Conservation (phyloP, 225 moss, liverwort and hornwort species). For the Ulota crispa region DNA sequence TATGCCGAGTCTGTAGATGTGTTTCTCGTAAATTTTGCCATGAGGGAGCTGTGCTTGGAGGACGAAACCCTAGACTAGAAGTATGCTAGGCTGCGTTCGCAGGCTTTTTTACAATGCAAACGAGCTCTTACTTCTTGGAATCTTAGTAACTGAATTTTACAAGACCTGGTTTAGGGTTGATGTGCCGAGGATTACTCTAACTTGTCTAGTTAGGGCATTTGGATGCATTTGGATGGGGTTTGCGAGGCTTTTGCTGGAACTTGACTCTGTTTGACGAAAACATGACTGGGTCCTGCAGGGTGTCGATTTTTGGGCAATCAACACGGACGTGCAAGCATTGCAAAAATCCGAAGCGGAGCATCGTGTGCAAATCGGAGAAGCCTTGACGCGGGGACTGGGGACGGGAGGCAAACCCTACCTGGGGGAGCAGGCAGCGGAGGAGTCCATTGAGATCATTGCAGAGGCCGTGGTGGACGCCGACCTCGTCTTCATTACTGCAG, state of each 20-base stretch:
- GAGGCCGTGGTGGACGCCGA: slow-evolving; percentile 76
- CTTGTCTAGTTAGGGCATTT: neutral
- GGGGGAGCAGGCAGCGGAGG: slow-evolving; percentile 82
- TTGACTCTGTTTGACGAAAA: neutral
- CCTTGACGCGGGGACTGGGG: slow-evolving; percentile 75
- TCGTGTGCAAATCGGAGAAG: slow-evolving; percentile 82
- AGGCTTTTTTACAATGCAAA: neutral
- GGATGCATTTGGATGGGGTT: slow-evolving; percentile 8
- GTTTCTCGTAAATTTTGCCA: neutral
- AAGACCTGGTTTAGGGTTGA: neutral
- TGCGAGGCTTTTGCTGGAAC: neutral
- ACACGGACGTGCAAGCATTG: slow-evolving; percentile 85
- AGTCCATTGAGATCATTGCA: slow-evolving; percentile 69
- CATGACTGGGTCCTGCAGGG: slow-evolving; percentile 39
- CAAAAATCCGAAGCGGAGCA: slow-evolving; percentile 77
- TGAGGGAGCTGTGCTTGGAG: neutral
- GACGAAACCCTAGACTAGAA: neutral
- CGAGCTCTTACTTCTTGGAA: neutral
- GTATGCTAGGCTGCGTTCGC: neutral
- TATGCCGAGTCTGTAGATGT: neutral
- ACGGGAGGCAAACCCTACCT: slow-evolving; percentile 82
- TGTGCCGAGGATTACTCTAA: neutral
- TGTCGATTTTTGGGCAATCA: slow-evolving; percentile 89
- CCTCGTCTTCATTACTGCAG: slow-evolving; percentile 91
- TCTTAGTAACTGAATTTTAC: no score